Evolutionary conservation across 2,329 filamentous ascomycete species (phyloP).

Genomic region (Fusarium marasasianum): DNA sequence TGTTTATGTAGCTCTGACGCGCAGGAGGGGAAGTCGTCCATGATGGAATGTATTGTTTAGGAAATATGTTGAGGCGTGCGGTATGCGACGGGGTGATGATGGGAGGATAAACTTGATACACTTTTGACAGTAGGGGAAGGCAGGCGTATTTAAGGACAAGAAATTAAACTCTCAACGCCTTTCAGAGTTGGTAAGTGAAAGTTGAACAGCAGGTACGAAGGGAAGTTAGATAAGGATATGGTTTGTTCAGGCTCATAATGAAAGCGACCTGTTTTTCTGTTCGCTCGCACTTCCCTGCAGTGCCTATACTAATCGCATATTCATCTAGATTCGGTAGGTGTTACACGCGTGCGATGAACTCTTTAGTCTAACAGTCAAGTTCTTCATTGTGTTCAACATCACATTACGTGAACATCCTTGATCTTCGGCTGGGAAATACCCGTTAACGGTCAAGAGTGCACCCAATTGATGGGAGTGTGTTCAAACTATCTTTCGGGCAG

Average conservation of each 20-base stretch:
- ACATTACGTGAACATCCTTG: background rate
- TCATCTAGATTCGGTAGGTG: no score
- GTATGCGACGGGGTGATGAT: no score
- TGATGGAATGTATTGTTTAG: background rate
- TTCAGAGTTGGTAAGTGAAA: background rate
- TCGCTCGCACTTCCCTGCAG: background rate
- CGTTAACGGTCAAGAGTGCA: background rate
- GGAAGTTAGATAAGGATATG: background rate
- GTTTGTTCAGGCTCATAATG: background rate
- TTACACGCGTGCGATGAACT: background rate
- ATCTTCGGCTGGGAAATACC: no score
- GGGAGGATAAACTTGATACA: background rate
- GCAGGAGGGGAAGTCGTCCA: background rate
- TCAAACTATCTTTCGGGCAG: no score
- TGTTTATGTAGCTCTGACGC: background rate
- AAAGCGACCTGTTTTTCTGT: background rate
- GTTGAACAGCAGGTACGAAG: background rate
- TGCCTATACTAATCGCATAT: no score
- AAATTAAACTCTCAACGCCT: no score
- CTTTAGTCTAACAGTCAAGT: accelerated
- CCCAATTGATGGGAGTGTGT: background rate
- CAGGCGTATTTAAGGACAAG: background rate
- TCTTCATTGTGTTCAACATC: no score
- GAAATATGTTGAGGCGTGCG: background rate
- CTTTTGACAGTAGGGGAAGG: background rate